These are phyloP conservation scores for Suillus sp. DNA, from an alignment of 768 basidiomycete species.

Conservation along the genomic window DNA sequence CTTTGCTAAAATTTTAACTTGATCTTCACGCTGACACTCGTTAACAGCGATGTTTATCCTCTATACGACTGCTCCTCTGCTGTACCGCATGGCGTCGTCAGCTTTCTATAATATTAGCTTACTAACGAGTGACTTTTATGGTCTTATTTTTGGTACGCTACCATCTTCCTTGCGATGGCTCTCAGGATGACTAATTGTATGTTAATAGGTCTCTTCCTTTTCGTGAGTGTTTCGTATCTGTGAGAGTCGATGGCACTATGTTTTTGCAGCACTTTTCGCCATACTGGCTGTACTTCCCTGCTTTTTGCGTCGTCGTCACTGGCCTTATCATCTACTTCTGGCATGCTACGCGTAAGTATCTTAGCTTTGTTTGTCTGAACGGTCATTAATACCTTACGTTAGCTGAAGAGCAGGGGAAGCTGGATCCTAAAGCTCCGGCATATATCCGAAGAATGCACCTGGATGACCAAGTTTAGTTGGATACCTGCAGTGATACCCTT, in stretches of 20 bases:
- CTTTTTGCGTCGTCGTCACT: slow-evolving; percentile 67
- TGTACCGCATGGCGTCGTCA: slow-evolving; percentile 85
- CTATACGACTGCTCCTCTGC: slow-evolving; percentile 82
- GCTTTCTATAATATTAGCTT: slow-evolving; percentile 84
- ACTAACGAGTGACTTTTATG: slow-evolving; percentile 88
- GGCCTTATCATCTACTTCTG: slow-evolving; percentile 88
- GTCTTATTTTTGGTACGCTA: slow-evolving; percentile 67
- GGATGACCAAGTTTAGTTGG: slow-evolving; percentile 22
- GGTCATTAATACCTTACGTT: slow-evolving; percentile 17
- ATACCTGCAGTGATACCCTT: slow-evolving; percentile 13
- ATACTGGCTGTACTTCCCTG: slow-evolving; percentile 87
- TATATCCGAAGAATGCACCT: slow-evolving; percentile 47
- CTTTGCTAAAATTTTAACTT: not conserved
- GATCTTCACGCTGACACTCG: slow-evolving; percentile 8
- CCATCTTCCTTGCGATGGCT: not conserved
- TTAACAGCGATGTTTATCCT: slow-evolving; percentile 74
- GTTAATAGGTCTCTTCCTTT: slow-evolving; percentile 51
- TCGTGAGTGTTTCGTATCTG: slow-evolving; percentile 38
- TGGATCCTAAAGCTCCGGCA: slow-evolving; percentile 57
- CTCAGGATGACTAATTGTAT: slow-evolving; percentile 13
- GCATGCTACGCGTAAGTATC: slow-evolving; percentile 72
- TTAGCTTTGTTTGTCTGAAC: not conserved
- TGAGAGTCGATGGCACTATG: slow-evolving; percentile 2
- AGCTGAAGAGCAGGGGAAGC: slow-evolving; percentile 76
- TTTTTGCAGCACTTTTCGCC: slow-evolving; percentile 68